Evolutionary conservation across 2,329 filamentous ascomycete genomes (phyloP).

Genomic region (Aspergillus neotritici): DNA sequence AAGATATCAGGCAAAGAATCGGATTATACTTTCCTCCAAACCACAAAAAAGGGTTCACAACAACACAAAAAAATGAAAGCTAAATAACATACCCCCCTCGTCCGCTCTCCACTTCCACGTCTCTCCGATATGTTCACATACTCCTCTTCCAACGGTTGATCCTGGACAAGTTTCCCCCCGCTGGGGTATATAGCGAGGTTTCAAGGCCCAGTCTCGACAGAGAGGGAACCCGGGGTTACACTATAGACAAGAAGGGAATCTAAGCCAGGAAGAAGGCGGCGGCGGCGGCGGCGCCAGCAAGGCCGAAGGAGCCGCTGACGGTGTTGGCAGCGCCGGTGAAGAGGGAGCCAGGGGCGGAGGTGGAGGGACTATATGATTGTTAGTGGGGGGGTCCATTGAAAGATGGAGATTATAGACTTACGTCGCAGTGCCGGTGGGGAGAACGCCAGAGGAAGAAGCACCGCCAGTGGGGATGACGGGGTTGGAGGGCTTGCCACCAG

Average conservation of each 20-base stretch:
- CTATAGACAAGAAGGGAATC: slow-evolving; percentile 26
- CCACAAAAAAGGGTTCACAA: slow-evolving; percentile 7
- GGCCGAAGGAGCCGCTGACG: slow-evolving; percentile 24
- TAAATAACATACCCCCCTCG: slow-evolving; percentile 16
- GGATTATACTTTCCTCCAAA: slow-evolving; percentile 19
- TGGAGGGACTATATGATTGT: slow-evolving; percentile 9
- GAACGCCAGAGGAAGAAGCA: slow-evolving; percentile 7
- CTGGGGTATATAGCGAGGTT: slow-evolving; percentile 1
- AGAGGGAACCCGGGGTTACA: slow-evolving; percentile 22
- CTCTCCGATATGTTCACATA: not conserved
- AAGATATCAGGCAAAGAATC: slow-evolving; percentile 16
- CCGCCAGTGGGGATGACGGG: slow-evolving; percentile 16
- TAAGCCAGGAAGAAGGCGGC: slow-evolving; percentile 31
- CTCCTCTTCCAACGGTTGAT: too few species aligned
- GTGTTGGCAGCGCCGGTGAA: slow-evolving; percentile 29
- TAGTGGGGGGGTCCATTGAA: not conserved
- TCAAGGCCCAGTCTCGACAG: slow-evolving; percentile 6
- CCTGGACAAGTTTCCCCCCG: not conserved
- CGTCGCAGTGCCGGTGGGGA: slow-evolving; percentile 12
- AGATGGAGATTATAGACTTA: slow-evolving; percentile 9
- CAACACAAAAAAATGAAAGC: not conserved
- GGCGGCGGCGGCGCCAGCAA: slow-evolving; percentile 28
- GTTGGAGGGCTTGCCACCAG: slow-evolving; percentile 10
- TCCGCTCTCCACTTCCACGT: slow-evolving; percentile 6
- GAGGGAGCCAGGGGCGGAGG: slow-evolving; percentile 13